A percentile compares a stretch with the other conserved stretches of the same genome.
phyloP scores from a whole-genome alignment of 2,329 filamentous ascomycete species.

The Xylaria digitata region DNA sequence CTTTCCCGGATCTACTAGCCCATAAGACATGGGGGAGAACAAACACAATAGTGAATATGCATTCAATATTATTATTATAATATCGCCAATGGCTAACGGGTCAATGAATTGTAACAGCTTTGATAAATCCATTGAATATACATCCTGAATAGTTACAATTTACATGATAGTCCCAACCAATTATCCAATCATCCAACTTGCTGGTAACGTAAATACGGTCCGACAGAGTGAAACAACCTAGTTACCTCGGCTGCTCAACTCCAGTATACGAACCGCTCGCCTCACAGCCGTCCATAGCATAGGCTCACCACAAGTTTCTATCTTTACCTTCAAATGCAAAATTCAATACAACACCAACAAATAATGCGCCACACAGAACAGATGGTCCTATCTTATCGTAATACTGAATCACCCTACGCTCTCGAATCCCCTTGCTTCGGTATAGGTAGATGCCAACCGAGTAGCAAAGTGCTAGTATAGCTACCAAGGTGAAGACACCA shows the following conservation, averaged over 20 bases:
- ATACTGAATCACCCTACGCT: constrained; percentile 85
- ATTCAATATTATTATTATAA: neutral
- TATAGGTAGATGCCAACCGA: constrained; percentile 87
- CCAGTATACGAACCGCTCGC: neutral
- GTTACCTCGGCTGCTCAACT: neutral
- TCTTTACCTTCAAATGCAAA: constrained; percentile 81
- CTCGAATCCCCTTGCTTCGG: constrained; percentile 85
- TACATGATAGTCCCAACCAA: constrained; percentile 10
- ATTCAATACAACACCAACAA: constrained; percentile 80
- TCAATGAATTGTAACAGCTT: neutral
- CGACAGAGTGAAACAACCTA: neutral
- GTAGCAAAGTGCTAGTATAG: constrained; percentile 82
- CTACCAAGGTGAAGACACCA: constrained; percentile 84
- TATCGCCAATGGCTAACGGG: neutral
- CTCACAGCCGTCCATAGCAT: neutral
- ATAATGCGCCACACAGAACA: constrained; percentile 76
- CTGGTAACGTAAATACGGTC: neutral
- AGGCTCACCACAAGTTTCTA: constrained; percentile 62
- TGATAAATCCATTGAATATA: neutral
- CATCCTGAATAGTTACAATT: constrained; percentile 5
- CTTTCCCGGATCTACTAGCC: neutral
- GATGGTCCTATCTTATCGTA: constrained; percentile 91
- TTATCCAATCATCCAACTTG: neutral
- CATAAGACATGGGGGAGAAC: neutral
- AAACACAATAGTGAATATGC: neutral